These are phyloP conservation scores for Mucor irregularis DNA, from an alignment of 371 early-diverging fungal species.

Conservation along the genomic window DNA sequence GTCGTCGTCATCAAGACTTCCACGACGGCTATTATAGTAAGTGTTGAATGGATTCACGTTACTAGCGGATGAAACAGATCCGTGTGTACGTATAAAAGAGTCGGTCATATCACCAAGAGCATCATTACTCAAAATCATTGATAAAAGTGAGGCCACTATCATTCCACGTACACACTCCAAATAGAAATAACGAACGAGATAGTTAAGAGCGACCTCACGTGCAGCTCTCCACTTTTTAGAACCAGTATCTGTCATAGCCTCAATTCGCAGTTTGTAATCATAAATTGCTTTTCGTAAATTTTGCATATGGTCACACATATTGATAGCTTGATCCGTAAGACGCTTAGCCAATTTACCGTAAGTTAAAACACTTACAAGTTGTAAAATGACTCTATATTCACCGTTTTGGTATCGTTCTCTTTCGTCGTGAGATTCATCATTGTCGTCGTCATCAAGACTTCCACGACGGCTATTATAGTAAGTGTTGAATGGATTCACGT, in stretches of 20 bases:
- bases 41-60: slow-evolving; percentile 10
- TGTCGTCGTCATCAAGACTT: slow-evolving; percentile 17
- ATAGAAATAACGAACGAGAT: slow-evolving; percentile 73
- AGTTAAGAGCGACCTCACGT: slow-evolving; percentile 56
- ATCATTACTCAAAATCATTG: slow-evolving; percentile 43
- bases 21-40: slow-evolving; percentile 2
- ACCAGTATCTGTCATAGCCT: slow-evolving; percentile 47
- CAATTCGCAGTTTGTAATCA: slow-evolving; percentile 63
- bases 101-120: slow-evolving; percentile 29
- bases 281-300: slow-evolving; percentile 72
- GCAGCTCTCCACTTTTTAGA: slow-evolving; percentile 51
- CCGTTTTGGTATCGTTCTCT: slow-evolving; percentile 55
- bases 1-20: too few relatives aligned
- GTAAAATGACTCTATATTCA: slow-evolving; percentile 68
- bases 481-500: background rate
- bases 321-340: slow-evolving; percentile 71
- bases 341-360: slow-evolving; percentile 71
- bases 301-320: slow-evolving; percentile 77
- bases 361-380: slow-evolving; percentile 66
- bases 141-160: slow-evolving; percentile 61
- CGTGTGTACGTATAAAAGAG: too few relatives aligned
- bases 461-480: background rate
- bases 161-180: slow-evolving; percentile 57
- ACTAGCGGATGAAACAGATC: too few relatives aligned
- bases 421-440: slow-evolving; percentile 43